These are phyloP conservation scores for Trichoderma sp. DNA, from an alignment of 2,329 filamentous ascomycete genomes.

Conservation along the genomic window DNA sequence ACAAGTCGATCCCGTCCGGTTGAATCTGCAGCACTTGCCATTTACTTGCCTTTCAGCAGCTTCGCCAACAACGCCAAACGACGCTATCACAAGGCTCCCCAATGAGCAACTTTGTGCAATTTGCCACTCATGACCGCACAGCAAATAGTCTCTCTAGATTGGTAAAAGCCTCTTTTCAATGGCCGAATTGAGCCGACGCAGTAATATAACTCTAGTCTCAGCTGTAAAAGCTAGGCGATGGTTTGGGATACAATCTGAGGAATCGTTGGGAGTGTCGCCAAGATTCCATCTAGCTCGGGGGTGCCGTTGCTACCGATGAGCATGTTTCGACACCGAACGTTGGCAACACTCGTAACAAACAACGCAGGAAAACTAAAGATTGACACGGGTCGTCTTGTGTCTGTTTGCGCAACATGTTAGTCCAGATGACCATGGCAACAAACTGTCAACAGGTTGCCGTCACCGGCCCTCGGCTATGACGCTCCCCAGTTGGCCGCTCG, in stretches of 20 bases:
- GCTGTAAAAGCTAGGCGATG: not conserved
- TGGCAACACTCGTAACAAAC: not conserved
- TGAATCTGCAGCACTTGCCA: not conserved
- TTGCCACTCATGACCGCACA: not conserved
- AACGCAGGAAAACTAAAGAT: not conserved
- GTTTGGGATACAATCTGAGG: no score
- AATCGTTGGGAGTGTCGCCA: not conserved
- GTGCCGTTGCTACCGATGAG: not conserved
- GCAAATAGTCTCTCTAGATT: not conserved
- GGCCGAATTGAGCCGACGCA: not conserved
- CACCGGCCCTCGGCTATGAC: not conserved
- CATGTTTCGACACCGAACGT: not conserved
- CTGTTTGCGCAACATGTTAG: not conserved
- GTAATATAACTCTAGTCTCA: not conserved
- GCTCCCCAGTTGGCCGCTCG: not conserved
- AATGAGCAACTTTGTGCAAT: not conserved
- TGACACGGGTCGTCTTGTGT: not conserved
- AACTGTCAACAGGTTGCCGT: not conserved
- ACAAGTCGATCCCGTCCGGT: not conserved
- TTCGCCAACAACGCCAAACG: not conserved
- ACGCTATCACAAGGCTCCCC: not conserved
- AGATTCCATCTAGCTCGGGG: not conserved
- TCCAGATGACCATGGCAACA: not conserved
- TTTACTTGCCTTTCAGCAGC: not conserved
- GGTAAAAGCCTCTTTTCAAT: not conserved